Evolutionary conservation across 768 basidiomycete genomes (phyloP).

Genomic region (Rubroboletus satanas): DNA sequence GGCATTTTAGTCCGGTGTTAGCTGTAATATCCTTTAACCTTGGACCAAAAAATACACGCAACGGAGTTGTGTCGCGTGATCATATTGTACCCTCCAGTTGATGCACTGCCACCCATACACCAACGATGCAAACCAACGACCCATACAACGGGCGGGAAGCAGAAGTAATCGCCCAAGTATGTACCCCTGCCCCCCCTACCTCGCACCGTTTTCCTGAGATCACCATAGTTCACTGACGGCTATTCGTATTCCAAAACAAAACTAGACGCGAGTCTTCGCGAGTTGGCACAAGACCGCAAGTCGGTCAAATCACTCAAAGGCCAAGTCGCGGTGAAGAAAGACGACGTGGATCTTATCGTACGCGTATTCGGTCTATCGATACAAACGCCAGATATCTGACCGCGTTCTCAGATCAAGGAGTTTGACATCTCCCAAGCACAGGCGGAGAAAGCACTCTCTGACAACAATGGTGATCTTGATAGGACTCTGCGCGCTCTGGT

Average conservation of each 20-base stretch:
- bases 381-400: slow-evolving; percentile 1
- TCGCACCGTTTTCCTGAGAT: slow-evolving; percentile 31
- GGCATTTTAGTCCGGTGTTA: slow-evolving; percentile 28
- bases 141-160: slow-evolving; percentile 29
- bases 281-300: slow-evolving; percentile 45
- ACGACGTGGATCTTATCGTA: slow-evolving; percentile 29
- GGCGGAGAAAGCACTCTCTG: slow-evolving; percentile 30
- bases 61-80: neutral
- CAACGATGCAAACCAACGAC: slow-evolving; percentile 19
- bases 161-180: slow-evolving; percentile 28
- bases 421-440: slow-evolving; percentile 27
- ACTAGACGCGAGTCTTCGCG: slow-evolving; percentile 42
- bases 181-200: neutral
- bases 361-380: slow-evolving; percentile 5
- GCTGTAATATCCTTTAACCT: slow-evolving; percentile 28
- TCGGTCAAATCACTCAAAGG: slow-evolving; percentile 47
- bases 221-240: slow-evolving; percentile 49
- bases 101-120: slow-evolving; percentile 21
- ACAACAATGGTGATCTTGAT: slow-evolving; percentile 29
- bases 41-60: slow-evolving; percentile 14
- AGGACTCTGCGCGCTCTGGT: slow-evolving; percentile 27
- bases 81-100: neutral
- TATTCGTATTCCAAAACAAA: slow-evolving; percentile 39
- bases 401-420: slow-evolving; percentile 24
- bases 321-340: slow-evolving; percentile 22